Evolutionary conservation across 805 yeast genomes (phyloP), one percentile per base, ranked within the genome.

Genomic region (Zygotorulaspora danielsina): DNA sequence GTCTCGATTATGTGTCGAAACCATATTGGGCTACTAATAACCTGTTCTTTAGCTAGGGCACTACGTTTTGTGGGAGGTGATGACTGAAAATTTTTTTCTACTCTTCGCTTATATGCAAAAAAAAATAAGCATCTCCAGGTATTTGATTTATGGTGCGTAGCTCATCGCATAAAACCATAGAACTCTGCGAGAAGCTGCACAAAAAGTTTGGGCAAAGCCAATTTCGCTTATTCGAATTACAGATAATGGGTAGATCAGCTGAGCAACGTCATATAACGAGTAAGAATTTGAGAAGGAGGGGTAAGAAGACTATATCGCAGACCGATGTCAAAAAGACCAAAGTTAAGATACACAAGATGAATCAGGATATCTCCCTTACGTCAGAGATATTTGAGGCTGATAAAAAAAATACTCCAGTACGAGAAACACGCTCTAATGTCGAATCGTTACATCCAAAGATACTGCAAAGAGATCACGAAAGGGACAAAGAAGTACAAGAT

Each of bases 1-100:
- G 54, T 93, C 97, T 57, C 79, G 81, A 64, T 93, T 86, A 64
- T 90, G 89, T 33, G 95, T 86, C 2, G 96, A 86, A 17, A 83
- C 87, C 98, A 90, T 90, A 31, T 33, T 28, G 13, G 27, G 11
- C 21, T 16, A 12, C n/a, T 15, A 15, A n/a, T 5, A 5, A n/a
- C n/a, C n/a, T n/a, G n/a, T n/a, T n/a, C n/a, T n/a, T n/a, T n/a
- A n/a, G n/a, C n/a, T n/a, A n/a, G n/a, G n/a, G n/a, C n/a, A n/a
- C n/a, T n/a, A n/a, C n/a, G n/a, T n/a, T n/a, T 25, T 11, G 11
- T 10, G 26, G n/a, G 18, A 32, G 27, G 38, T 22, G 33, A 32
- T 36, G 41, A 22, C 11, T 20, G 11, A 28, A 21, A 39, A 42
- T 35, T 36, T 42, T 42, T 42, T 38, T 42, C 43, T 26, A 3